Base-by-base conservation (phyloP, 2,329 filamentous ascomycete species). In the Neonectria neomacrospora region DNA sequence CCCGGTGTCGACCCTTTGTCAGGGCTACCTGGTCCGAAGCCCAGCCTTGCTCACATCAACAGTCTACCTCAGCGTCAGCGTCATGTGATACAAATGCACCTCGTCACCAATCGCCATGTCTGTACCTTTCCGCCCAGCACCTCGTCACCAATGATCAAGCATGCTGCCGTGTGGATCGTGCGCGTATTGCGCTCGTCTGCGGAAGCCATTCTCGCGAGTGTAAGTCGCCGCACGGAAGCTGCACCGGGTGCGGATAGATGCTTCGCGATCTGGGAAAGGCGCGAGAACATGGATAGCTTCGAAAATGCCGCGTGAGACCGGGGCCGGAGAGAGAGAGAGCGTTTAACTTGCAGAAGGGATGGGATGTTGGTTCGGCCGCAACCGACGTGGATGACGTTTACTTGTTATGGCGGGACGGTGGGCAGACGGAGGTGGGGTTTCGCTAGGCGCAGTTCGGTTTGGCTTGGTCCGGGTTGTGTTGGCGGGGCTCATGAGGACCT, bases 61-160 rank as follows among this genome's bases (percentile, higher is more conserved):
- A 50, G 77, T 78, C 76, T 80, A 54, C 28, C 22, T 32, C 26
- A 20, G 50, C 66, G 60, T 73, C 67, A 68, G 42, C 41, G 30
- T 30, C 26, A 26, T 20, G 34, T 37, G 5, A 10, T 54, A 26
- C 5, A 20, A 8, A 20, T 41, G 10, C n/a, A 8, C 30, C 26
- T 39, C 34, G 28, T 42, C 34, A 18, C 18, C 14, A 61, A 57
- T 54, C 44, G 37, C 51, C 37, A 56, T 26, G 16, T 20, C 34
- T 51, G 67, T 77, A 93, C 94, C 90, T 98, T 98, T 72, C 96
- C 95, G 22, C 94, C 94, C 4, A 98, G 84, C 5, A 98, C 94
- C 79, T 97, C 95, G 80, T 98, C 95, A n/a, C 95, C 95, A 73
- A 99, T 98, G 64, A 99, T 94, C 67, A 98, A 81, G 78, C 93